Evolutionary conservation across 2,329 filamentous ascomycete species (phyloP).

Genomic region (Cordyceps pruinosa): DNA sequence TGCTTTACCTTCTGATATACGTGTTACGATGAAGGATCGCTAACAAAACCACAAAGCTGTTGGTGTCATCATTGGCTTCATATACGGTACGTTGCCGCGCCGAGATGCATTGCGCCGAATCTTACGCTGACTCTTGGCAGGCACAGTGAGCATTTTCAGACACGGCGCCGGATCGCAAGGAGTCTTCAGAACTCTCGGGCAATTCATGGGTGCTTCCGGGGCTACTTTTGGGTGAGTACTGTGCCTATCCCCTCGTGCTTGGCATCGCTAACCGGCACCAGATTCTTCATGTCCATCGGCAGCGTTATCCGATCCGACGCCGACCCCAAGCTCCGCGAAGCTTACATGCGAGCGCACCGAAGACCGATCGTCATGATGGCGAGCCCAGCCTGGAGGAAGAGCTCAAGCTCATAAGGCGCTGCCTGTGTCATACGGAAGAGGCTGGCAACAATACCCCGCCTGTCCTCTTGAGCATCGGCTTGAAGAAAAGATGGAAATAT

Average conservation of each 20-base stretch:
- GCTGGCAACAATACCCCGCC: conserved; percentile 26
- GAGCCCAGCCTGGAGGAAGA: conserved; percentile 31
- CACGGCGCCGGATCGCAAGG: conserved; percentile 91
- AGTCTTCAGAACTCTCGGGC: conserved; percentile 86
- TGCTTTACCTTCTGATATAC: conserved; percentile 31
- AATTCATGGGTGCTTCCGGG: conserved; percentile 93
- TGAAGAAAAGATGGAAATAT: conserved; percentile 8
- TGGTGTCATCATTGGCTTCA: conserved; percentile 93
- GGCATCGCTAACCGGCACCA: conserved; percentile 21
- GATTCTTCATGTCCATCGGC: conserved; percentile 98
- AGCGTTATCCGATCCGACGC: conserved; percentile 92
- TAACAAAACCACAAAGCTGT: conserved; percentile 58
- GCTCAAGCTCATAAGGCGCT: conserved; percentile 13
- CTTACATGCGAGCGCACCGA: conserved; percentile 68
- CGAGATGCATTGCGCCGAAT: conserved; percentile 8
- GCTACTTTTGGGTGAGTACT: conserved; percentile 80
- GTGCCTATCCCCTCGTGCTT: neutral
- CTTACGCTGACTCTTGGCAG: conserved; percentile 37
- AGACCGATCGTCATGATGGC: conserved; percentile 59
- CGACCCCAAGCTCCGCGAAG: conserved; percentile 65
- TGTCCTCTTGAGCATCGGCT: conserved; percentile 43
- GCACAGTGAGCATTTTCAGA: conserved; percentile 88
- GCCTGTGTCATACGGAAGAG: conserved; percentile 13
- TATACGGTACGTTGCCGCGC: conserved; percentile 62
- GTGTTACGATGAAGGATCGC: conserved; percentile 12